Percentiles rank a stretch among this genome's conserved stretches.
Conservation (phyloP, 805 yeast species). For the Debaryomyces hansenii region DNA sequence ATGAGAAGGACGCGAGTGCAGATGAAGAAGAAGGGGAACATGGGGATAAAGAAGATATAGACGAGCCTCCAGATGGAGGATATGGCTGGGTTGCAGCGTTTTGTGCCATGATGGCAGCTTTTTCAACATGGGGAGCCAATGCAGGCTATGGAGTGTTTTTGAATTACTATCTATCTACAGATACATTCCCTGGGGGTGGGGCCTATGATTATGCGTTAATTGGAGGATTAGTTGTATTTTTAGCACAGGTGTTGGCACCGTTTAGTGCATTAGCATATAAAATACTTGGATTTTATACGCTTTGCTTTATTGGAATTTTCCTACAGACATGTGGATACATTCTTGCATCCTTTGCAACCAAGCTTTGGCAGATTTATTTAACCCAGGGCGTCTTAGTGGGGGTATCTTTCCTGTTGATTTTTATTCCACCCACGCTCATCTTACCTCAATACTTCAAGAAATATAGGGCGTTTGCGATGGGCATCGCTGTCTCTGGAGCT, state of each 20-base stretch:
- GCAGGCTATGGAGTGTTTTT: slow-evolving; percentile 61
- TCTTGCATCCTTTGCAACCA: slow-evolving; percentile 51
- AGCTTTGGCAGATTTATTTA: slow-evolving; percentile 51
- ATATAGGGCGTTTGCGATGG: slow-evolving; percentile 47
- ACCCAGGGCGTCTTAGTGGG: slow-evolving; percentile 56
- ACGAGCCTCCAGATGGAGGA: slow-evolving; percentile 25
- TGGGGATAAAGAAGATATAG: background rate
- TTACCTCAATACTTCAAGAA: slow-evolving; percentile 51
- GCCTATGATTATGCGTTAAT: slow-evolving; percentile 51
- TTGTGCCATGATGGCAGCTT: slow-evolving; percentile 46
- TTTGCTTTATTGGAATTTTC: slow-evolving; percentile 47
- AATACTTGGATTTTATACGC: slow-evolving; percentile 48
- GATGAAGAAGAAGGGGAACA: background rate
- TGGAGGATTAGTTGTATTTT: slow-evolving; percentile 48
- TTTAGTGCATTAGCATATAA: slow-evolving; percentile 47
- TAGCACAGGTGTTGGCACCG: slow-evolving; percentile 61
- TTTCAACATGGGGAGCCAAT: slow-evolving; percentile 58
- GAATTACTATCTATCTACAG: slow-evolving; percentile 42
- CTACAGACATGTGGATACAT: slow-evolving; percentile 46
- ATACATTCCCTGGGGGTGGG: slow-evolving; percentile 40
- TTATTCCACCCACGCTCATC: slow-evolving; percentile 43
- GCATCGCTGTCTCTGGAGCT: slow-evolving; percentile 48
- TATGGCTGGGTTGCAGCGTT: slow-evolving; percentile 53
- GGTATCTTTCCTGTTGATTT: slow-evolving; percentile 45
- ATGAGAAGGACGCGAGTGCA: background rate